Evolutionary conservation across 2,329 filamentous ascomycete genomes (phyloP).

Genomic region (Aspergillus fischeri): DNA sequence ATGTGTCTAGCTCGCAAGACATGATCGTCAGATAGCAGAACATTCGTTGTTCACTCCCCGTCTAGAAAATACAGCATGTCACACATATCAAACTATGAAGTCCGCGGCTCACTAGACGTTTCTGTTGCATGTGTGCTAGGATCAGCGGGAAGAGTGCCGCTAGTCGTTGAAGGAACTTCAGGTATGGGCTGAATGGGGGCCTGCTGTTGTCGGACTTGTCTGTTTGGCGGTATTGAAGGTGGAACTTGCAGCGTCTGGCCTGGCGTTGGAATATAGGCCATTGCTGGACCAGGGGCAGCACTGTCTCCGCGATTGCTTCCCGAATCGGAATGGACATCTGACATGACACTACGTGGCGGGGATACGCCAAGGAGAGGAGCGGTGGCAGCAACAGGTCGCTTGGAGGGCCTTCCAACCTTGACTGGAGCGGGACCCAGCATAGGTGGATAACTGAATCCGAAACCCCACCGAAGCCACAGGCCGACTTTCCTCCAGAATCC

Average conservation of each 20-base stretch:
- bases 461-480: constrained; percentile 29
- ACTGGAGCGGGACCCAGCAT: constrained; percentile 25
- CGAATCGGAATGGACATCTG: neutral
- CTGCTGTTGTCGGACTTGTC: neutral
- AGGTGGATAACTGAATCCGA: constrained; percentile 26
- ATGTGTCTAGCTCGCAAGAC: neutral
- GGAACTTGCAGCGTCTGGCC: neutral
- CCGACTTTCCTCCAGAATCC: constrained; percentile 20
- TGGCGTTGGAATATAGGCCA: neutral
- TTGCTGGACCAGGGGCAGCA: constrained; percentile 6
- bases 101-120: neutral
- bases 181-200: neutral
- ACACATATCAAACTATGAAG: neutral
- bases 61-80: neutral
- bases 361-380: constrained; percentile 7
- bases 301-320: neutral
- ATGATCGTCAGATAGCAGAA: neutral
- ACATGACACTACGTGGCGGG: constrained; percentile 3
- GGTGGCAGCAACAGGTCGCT: neutral
- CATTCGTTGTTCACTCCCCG: neutral
- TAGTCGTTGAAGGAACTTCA: neutral
- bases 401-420: neutral
- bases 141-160: neutral
- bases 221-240: neutral
- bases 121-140: neutral